Percentiles rank a stretch among this genome's conserved stretches.
phyloP scores from a whole-genome alignment of 352 stramenopile species.

The Peronospora tabacina region DNA sequence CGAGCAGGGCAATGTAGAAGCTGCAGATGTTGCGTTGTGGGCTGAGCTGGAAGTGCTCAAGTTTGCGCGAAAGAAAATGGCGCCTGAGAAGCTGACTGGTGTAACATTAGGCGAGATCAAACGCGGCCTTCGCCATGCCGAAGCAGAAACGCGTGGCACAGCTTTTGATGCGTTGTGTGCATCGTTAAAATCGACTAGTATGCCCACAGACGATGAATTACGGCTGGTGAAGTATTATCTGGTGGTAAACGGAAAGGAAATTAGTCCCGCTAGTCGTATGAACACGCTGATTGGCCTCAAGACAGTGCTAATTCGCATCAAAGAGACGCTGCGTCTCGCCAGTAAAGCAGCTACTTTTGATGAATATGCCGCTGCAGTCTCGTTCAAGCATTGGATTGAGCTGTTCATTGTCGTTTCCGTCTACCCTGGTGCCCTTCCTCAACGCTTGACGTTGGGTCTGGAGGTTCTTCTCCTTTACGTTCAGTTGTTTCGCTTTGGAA shows the following conservation, averaged over 20 bases:
- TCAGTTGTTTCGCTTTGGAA: slow-evolving; percentile 56
- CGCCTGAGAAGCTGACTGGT: slow-evolving; percentile 46
- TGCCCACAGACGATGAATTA: slow-evolving; percentile 51
- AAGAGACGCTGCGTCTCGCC: slow-evolving; percentile 49
- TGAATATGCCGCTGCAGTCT: slow-evolving; percentile 31
- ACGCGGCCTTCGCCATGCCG: slow-evolving; percentile 45
- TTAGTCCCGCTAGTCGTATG: slow-evolving; percentile 53
- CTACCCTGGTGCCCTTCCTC: slow-evolving; percentile 55
- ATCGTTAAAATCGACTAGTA: slow-evolving; percentile 72
- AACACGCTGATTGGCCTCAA: slow-evolving; percentile 72
- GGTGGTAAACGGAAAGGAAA: slow-evolving; percentile 67
- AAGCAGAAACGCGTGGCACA: slow-evolving; percentile 47
- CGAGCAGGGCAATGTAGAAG: slow-evolving; percentile 7
- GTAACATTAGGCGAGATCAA: slow-evolving; percentile 51
- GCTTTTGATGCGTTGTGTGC: slow-evolving; percentile 75
- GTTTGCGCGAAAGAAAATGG: slow-evolving; percentile 61
- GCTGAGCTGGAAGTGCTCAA: slow-evolving; percentile 74
- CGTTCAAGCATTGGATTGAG: slow-evolving; percentile 63
- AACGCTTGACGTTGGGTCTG: slow-evolving; percentile 62
- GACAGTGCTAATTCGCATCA: slow-evolving; percentile 66
- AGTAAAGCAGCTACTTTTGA: slow-evolving; percentile 22
- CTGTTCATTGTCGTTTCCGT: slow-evolving; percentile 56
- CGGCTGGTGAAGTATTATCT: slow-evolving; percentile 57
- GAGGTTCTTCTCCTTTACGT: slow-evolving; percentile 64
- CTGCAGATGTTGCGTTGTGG: slow-evolving; percentile 51